A percentile compares a stretch with the other conserved stretches of the same genome.
Evolutionary conservation across 108 stramenopile species (phyloP).

Genomic region (Cyclotella choctawhatcheeana): DNA sequence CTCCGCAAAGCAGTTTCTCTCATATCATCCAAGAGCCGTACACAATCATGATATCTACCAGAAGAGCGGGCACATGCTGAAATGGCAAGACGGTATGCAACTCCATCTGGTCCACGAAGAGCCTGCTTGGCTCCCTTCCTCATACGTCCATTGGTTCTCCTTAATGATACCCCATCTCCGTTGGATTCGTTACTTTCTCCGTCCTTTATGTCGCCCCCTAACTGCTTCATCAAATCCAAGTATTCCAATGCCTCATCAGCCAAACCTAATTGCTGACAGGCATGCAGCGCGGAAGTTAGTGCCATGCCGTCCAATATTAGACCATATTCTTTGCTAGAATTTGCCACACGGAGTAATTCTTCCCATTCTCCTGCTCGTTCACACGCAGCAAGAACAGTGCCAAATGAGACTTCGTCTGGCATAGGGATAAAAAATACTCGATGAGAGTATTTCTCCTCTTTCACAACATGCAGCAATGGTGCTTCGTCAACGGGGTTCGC

Average conservation of each 20-base stretch:
- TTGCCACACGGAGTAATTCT: slow-evolving; percentile 57
- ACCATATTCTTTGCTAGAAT: slow-evolving; percentile 51
- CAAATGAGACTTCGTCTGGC: slow-evolving; percentile 82
- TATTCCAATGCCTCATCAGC: slow-evolving; percentile 70
- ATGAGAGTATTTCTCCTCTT: not conserved
- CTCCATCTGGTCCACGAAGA: slow-evolving; percentile 74
- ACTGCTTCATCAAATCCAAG: slow-evolving; percentile 68
- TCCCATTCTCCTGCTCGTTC: slow-evolving; percentile 74
- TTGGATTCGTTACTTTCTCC: not conserved
- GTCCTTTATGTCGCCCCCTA: slow-evolving; percentile 11
- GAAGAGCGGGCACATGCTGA: slow-evolving; percentile 73
- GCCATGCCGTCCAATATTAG: slow-evolving; percentile 70
- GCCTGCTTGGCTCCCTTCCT: slow-evolving; percentile 57
- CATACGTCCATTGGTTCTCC: slow-evolving; percentile 52
- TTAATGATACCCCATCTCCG: not conserved
- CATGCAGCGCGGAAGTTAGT: slow-evolving; percentile 69
- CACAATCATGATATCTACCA: slow-evolving; percentile 61
- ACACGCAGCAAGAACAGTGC: slow-evolving; percentile 81
- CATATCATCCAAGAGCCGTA: slow-evolving; percentile 65
- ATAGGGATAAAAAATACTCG: slow-evolving; percentile 43
- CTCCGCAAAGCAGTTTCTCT: slow-evolving; percentile 1
- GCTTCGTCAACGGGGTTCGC: not conserved
- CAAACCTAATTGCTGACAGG: slow-evolving; percentile 78
- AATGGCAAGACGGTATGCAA: slow-evolving; percentile 80
- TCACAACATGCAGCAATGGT: slow-evolving; percentile 1